phyloP scores from a whole-genome alignment of 345 rosid genomes.

The Microcos paniculata region DNA sequence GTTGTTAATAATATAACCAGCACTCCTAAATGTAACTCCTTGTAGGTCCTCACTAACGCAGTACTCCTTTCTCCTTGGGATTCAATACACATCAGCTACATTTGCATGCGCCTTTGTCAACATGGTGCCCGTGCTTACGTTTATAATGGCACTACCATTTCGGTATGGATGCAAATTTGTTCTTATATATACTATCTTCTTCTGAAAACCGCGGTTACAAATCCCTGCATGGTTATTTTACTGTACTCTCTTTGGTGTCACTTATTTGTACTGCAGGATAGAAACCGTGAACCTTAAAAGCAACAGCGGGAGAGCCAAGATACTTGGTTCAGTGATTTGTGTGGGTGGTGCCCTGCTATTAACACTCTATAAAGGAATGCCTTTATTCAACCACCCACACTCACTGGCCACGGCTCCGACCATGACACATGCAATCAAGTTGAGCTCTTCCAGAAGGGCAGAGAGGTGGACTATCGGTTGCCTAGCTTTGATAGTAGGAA shows the following conservation, averaged over 20 bases:
- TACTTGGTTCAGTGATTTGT: slow-evolving; percentile 41
- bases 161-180: slow-evolving; percentile 33
- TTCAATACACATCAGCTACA: slow-evolving; percentile 65
- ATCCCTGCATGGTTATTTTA: slow-evolving; percentile 1
- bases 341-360: slow-evolving; percentile 43
- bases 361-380: slow-evolving; percentile 44
- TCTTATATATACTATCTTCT: neutral
- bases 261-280: slow-evolving; percentile 35
- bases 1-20: neutral
- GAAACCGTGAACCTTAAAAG: slow-evolving; percentile 40
- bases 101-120: slow-evolving; percentile 63
- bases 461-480: slow-evolving; percentile 51
- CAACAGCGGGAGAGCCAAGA: slow-evolving; percentile 44
- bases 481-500: slow-evolving; percentile 41
- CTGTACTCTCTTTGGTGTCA: neutral
- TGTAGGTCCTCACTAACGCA: slow-evolving; percentile 63
- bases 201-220: neutral
- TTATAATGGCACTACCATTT: slow-evolving; percentile 56
- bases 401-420: slow-evolving; percentile 6
- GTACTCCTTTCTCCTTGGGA: slow-evolving; percentile 58
- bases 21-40: neutral
- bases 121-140: slow-evolving; percentile 63
- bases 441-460: slow-evolving; percentile 16
- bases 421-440: neutral
- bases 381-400: slow-evolving; percentile 35